A percentile compares a stretch with the other conserved stretches of the same genome.
Evolutionary conservation across 2,329 filamentous ascomycete genomes (phyloP).

Genomic region (Penicillium sp.): DNA sequence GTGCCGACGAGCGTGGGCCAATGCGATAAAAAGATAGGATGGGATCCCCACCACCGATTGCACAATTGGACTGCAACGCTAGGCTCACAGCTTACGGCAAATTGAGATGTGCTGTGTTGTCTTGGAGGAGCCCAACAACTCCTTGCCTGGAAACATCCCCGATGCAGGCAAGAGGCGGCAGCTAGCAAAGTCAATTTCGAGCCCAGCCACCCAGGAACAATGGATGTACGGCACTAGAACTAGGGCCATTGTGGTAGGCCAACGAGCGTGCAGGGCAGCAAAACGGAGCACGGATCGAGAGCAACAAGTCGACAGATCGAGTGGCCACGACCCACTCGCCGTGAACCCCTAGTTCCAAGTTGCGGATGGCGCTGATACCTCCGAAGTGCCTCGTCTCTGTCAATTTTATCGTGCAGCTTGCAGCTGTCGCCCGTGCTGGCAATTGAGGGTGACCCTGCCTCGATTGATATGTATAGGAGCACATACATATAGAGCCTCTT

Average conservation of each 20-base stretch:
- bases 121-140: slow-evolving; percentile 16
- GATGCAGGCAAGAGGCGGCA: slow-evolving; percentile 6
- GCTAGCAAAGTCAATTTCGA: slow-evolving; percentile 18
- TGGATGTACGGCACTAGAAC: slow-evolving; percentile 14
- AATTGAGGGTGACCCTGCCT: slow-evolving; percentile 7
- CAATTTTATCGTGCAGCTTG: background rate
- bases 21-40: slow-evolving; percentile 4
- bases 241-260: slow-evolving; percentile 18
- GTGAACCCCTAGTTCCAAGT: slow-evolving; percentile 21
- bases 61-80: slow-evolving; percentile 7
- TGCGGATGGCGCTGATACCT: slow-evolving; percentile 18
- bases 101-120: slow-evolving; percentile 17
- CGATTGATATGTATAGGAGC: background rate
- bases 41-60: slow-evolving; percentile 12
- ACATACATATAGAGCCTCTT: background rate
- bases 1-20: background rate
- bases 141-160: slow-evolving; percentile 17
- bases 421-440: background rate
- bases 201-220: slow-evolving; percentile 22
- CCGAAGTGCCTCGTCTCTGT: slow-evolving; percentile 6
- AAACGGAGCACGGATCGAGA: slow-evolving; percentile 4
- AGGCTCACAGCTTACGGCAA: slow-evolving; percentile 2
- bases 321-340: slow-evolving; percentile 13
- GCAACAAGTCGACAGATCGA: slow-evolving; percentile 18
- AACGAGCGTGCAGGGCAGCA: slow-evolving; percentile 9